Base-by-base conservation (phyloP, 345 rosid genomes). In the Anastatica hierochuntica region DNA sequence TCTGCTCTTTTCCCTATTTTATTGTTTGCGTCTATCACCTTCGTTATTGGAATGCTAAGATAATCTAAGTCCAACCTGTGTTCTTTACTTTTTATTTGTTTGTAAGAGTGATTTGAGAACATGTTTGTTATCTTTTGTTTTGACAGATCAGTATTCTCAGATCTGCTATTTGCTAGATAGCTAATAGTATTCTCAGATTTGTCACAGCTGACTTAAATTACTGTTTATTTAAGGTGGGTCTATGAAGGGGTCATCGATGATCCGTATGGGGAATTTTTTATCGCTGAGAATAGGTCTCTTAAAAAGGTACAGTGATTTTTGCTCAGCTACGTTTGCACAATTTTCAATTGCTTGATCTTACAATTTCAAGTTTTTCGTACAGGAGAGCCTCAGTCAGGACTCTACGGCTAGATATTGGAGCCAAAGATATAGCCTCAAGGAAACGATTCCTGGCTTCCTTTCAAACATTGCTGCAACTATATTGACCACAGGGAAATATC, bases 161-260 rank as follows among this genome's bases (percentile, higher is more conserved):
- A 39, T 40, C 36, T 47, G 43, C 18, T 52, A 36, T 51, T 63
- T 59, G 41, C 35, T 10, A 15, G 38, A 33, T 29, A 23, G 13
- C 30, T 42, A 43, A 59, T 49, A 21, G 6, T 57, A 62, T 21
- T 30, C 34, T 37, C 33, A 41, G 58, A 58, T 26, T 37, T 12
- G 42, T 54, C 53, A 21, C 24, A 58, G 45, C 60, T 58, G 51
- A 29, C 68, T 64, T 19, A 15, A 39, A 34, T 51, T 57, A 47
- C 41, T 69, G 56, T 56, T 43, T 51, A 34, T 52, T 53, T 45
- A 57, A 92, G 98, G 85, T 92, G 98, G 98, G 88, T 92, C 63
- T 92, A 92, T 73, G 97, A 92, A 79, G 98, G 98, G 63, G 83
- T 78, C 53, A 88, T 92, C 31, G 90, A 92, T 63, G 97, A 92